Base-by-base conservation (phyloP, 2,329 filamentous ascomycete species). In the Xylogone sp. region DNA sequence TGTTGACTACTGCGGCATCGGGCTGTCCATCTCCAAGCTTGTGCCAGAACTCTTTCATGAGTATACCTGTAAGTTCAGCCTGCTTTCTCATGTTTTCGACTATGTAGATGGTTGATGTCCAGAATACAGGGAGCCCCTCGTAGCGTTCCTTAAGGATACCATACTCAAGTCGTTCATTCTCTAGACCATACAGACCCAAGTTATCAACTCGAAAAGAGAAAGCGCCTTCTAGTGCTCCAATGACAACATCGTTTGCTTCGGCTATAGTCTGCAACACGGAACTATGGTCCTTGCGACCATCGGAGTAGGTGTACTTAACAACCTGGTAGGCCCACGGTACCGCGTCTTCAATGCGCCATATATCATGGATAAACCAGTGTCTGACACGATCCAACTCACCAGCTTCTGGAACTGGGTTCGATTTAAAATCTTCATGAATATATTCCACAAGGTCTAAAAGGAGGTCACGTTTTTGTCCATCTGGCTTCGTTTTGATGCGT, bases 291-390 rank as follows among this genome's bases (percentile, higher is more conserved):
- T 81, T 74, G 2, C 79, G 65, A 29, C 78, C 76, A 47, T 84
- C 83, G 51, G 82, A 81, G 61, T 86, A 87, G 52, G 87, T 75
- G 51, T 87, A 81, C 65, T 88, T 89, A 66, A 93, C 85, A 13
- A 84, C 83, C 65, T 88, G 85, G 61, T 83, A 88, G 8, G 87
- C 84, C 86, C 88, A 94, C 1, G 88, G 87, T 45, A 95, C 77
- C 43, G 94, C 83, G 51, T 88, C 75, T 50, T 91, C 83, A 58
- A 95, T 77, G 22, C 81, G 79, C 68, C 82, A 81, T 27, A 91
- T 76, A 62, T 92, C 88, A 59, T 87, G 79, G 55, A 91, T 77
- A 63, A 97, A 96, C 83, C 89, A 97, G 60, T 90, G 84, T n/a
- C 91, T 82, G 16, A 96, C 83, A 7, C 80, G 76, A 63, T 96